A percentile compares a stretch with the other conserved stretches of the same genome.
phyloP scores from a whole-genome alignment of 371 early-diverging fungal species.

The Globomyces sp. region DNA sequence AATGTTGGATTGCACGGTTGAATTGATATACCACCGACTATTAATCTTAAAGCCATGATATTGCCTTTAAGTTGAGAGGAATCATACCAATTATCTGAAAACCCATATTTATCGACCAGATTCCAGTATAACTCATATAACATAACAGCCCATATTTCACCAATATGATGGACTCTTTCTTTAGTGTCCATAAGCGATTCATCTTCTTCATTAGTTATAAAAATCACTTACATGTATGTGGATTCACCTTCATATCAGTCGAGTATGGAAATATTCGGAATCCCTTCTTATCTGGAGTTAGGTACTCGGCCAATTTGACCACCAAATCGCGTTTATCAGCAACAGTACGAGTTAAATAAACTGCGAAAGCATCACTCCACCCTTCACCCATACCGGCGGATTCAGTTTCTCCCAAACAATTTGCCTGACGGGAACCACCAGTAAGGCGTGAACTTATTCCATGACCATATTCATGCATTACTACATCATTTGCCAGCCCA shows the following conservation, averaged over 20 bases:
- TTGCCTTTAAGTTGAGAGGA: conserved; percentile 30
- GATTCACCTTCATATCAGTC: conserved; percentile 31
- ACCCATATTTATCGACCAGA: conserved; percentile 68
- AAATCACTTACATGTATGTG: conserved; percentile 19
- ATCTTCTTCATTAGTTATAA: conserved; percentile 15
- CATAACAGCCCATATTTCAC: conserved; percentile 43
- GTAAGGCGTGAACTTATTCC: conserved; percentile 88
- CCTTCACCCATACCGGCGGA: conserved; percentile 95
- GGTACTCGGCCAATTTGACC: conserved; percentile 69
- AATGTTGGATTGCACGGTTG: conserved; percentile 91
- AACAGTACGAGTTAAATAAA: conserved; percentile 61
- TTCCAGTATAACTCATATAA: conserved; percentile 87
- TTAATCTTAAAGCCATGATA: conserved; percentile 64
- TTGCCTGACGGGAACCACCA: conserved; percentile 85
- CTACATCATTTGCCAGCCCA: conserved; percentile 36
- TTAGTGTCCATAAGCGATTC: conserved; percentile 20
- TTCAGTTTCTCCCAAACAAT: conserved; percentile 82
- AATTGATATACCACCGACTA: conserved; percentile 82
- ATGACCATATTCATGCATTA: conserved; percentile 89
- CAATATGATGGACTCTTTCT: conserved; percentile 33
- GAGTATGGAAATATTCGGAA: conserved; percentile 71
- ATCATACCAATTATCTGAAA: conserved; percentile 49
- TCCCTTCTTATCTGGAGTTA: conserved; percentile 59
- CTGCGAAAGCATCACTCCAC: conserved; percentile 88
- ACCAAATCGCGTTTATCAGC: conserved; percentile 58